Evolutionary conservation across 1,284 basidiomycete species (phyloP), one percentile per base, ranked within the genome.

Genomic region (Rhodotorula glutinis): DNA sequence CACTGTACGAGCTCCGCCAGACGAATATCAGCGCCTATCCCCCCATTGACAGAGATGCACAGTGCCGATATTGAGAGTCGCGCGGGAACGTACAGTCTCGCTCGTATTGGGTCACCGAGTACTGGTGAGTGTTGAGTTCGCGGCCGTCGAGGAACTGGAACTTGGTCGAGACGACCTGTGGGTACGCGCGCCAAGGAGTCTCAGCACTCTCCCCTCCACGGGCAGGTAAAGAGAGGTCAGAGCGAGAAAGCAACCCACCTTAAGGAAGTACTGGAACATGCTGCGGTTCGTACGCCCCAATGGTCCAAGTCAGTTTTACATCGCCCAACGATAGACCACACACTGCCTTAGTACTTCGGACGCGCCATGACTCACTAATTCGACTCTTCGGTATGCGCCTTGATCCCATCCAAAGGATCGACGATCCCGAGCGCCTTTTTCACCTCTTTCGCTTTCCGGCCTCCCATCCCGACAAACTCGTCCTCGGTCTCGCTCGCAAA

Each of bases 81-180:
- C n/a, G 38, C 5, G 21, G 17, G 0, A 13, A 57, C 70, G 56
- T 41, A 73, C 95, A 82, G 78, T 98, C 92, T 27, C 96, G 89
- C 80, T 98, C 95, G 79, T 97, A 98, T 71, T 90, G 88, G 2
- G 96, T 98, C 3, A 90, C 89, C 71, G 90, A 93, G 80, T 98
- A 98, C 60, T 76, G 75, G 60, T 76, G 75, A 43, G 74, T 76
- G 29, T 66, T 60, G 21, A 75, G 68, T 44, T 70, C 81, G 74
- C 88, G 84, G 46, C 87, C 88, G 70, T 88, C 85, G n/a, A 94
- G 81, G 43, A 88, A 88, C 70, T 86, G 84, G 81, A 95, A 96
- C 76, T 89, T 87, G 2, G 92, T 97, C 11, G 91, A 92, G 44
- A 97, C 93, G 55, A 96, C 93, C 57, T 59, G 57, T 11, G 10